Conservation (phyloP, 306 rosid species). For the Sophora flavescens region DNA sequence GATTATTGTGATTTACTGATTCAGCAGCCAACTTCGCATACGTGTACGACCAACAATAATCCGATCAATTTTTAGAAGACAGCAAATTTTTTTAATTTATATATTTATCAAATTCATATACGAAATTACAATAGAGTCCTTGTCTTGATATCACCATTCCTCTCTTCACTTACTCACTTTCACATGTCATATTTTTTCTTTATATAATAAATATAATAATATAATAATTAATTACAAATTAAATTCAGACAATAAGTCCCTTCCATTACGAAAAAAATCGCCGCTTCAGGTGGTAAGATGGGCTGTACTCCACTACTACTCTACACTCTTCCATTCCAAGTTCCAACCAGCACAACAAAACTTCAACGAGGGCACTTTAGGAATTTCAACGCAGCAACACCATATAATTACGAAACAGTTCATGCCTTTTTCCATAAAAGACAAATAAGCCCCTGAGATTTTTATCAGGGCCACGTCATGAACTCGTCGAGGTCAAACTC, state of each 20-base stretch:
- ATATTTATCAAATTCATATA: conserved; percentile 35
- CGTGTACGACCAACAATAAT: conserved; percentile 7
- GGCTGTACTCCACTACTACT: conserved; percentile 27
- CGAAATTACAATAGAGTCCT: conserved; percentile 36
- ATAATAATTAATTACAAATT: conserved; percentile 40
- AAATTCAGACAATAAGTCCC: conserved; percentile 34
- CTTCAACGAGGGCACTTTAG: conserved; percentile 39
- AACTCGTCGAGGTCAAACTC: conserved; percentile 75
- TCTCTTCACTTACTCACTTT: background rate
- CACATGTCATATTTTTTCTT: background rate
- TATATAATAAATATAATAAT: background rate
- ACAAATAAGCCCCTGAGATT: conserved; percentile 13
- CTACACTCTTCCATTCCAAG: conserved; percentile 44
- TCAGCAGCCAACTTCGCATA: conserved; percentile 11
- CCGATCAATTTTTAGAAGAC: conserved; percentile 1
- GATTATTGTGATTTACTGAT: conserved; percentile 23
- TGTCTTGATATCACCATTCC: background rate
- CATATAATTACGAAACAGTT: conserved; percentile 47
- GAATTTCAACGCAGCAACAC: conserved; percentile 14
- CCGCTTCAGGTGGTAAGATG: conserved; percentile 38
- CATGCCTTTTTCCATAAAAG: background rate
- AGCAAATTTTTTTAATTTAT: conserved; percentile 27
- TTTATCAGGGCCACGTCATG: conserved; percentile 52
- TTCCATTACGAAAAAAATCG: conserved; percentile 44
- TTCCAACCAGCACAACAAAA: conserved; percentile 40